Evolutionary conservation across 805 yeast genomes (phyloP).

Genomic region (Millerago galiae): DNA sequence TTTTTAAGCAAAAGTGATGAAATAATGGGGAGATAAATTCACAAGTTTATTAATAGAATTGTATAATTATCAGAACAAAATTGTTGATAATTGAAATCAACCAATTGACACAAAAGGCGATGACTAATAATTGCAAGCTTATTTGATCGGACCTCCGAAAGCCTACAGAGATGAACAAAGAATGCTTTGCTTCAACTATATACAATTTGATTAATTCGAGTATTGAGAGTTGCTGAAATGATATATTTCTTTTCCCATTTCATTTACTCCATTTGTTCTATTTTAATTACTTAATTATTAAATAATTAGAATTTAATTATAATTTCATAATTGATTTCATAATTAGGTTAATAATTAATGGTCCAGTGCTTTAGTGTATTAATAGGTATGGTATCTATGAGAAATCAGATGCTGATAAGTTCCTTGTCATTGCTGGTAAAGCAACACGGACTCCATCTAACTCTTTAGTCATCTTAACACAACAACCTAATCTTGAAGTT

Average conservation of each 20-base stretch:
- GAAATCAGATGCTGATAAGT: slow-evolving; percentile 79
- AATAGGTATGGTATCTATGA: slow-evolving; percentile 26
- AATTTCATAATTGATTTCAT: too few species aligned
- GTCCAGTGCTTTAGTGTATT: too few species aligned
- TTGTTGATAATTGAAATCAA: too few species aligned
- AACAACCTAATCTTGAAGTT: slow-evolving; percentile 94
- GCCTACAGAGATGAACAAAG: neutral
- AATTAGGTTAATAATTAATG: too few species aligned
- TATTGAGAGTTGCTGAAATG: too few species aligned
- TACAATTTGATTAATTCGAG: neutral
- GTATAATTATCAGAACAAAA: neutral
- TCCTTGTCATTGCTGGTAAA: slow-evolving; percentile 95
- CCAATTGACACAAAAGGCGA: neutral
- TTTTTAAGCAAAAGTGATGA: neutral
- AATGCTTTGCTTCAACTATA: neutral
- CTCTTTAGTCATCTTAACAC: slow-evolving; percentile 81
- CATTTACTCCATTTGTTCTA: too few species aligned
- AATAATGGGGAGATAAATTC: too few species aligned
- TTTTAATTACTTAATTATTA: too few species aligned
- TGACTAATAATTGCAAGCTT: neutral
- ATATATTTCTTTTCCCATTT: too few species aligned
- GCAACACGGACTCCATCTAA: slow-evolving; percentile 93
- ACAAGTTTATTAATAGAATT: too few species aligned
- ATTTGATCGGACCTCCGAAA: neutral
- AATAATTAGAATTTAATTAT: too few species aligned